Base-by-base conservation (phyloP, 2,329 filamentous ascomycete species). In the Tetracladium maxilliforme region DNA sequence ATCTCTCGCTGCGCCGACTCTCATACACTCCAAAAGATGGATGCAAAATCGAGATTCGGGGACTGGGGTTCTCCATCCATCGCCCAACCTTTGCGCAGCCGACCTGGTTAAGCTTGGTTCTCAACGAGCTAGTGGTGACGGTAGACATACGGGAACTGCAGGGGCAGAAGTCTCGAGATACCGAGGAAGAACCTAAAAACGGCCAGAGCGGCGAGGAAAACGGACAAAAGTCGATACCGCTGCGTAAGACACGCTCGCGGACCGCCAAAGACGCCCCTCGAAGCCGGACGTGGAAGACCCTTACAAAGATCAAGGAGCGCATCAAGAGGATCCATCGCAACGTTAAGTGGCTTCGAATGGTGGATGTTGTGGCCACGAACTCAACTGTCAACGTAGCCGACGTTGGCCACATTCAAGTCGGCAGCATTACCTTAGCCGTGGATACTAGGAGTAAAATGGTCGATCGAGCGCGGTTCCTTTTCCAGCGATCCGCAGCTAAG, bases 61-160 rank as follows among this genome's bases (percentile, higher is more conserved):
- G 86, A 25, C 62, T 98, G 26, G 84, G 90, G 22, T 62, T 98
- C 40, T 78, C 81, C 29, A 53, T 95, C 34, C 90, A 98, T 52
- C 74, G 86, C 5, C 90, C 90, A 9, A 95, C 90, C 6, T 95
- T 98, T 52, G 83, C 87, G 23, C 84, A 95, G 48, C 90, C 90
- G 22, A 95, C 92, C 33, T 95, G 87, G 84, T 59, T 93, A 40
- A 95, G 86, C 47, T 63, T 98, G 25, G 80, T 90, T 7, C 54
- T 98, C 31, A 81, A 72, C 41, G 90, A 94, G 45, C 59, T 94
- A 24, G 79, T 74, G 24, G 64, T 98, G 25, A 92, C 82, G 0
- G 49, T 95, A 21, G 82, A 98, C 44, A 58, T 84, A 22, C 65
- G 68, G 31, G 65, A 70, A 23, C 51, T 90, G 21, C 66, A 69